Percentiles rank a stretch among this genome's conserved stretches.
Conservation (phyloP, 2,329 filamentous ascomycete species). For the Xylaria sp. region DNA sequence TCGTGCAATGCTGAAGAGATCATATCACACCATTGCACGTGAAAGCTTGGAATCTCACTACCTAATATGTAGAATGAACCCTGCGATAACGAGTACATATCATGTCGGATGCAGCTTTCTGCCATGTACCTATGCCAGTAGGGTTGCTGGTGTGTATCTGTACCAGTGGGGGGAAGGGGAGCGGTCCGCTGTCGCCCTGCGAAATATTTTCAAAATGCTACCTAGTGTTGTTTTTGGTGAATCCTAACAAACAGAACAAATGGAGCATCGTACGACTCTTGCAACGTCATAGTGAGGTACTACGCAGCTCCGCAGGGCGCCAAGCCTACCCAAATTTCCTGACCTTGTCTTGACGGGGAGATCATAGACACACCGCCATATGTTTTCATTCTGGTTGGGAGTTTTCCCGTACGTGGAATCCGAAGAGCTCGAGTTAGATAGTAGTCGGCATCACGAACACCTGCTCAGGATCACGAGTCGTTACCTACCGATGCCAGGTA, state of each 20-base stretch:
- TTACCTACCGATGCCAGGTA: neutral
- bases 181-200: conserved; percentile 10
- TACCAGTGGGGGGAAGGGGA: conserved; percentile 3
- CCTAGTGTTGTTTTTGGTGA: conserved; percentile 3
- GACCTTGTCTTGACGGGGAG: conserved; percentile 5
- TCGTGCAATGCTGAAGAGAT: conserved; percentile 29
- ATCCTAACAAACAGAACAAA: conserved; percentile 15
- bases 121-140: neutral
- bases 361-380: conserved; percentile 17
- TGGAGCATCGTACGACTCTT: conserved; percentile 22
- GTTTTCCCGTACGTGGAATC: conserved; percentile 5
- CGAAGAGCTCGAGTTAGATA: conserved; percentile 5
- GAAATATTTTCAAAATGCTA: conserved; percentile 6
- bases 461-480: conserved; percentile 1
- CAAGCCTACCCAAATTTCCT: conserved; percentile 15
- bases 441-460: conserved; percentile 11
- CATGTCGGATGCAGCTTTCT: conserved; percentile 17
- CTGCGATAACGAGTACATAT: neutral
- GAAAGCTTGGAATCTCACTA: conserved; percentile 16
- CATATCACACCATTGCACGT: conserved; percentile 32
- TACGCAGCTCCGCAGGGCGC: conserved; percentile 22
- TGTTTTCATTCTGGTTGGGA: neutral
- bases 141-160: neutral
- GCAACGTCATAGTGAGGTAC: conserved; percentile 22
- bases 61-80: conserved; percentile 1